Percentiles rank a stretch among this genome's conserved stretches.
These are phyloP conservation scores for Nakaseomyces delphensis DNA, from an alignment of 1,139 yeast genomes.

Conservation along the genomic window DNA sequence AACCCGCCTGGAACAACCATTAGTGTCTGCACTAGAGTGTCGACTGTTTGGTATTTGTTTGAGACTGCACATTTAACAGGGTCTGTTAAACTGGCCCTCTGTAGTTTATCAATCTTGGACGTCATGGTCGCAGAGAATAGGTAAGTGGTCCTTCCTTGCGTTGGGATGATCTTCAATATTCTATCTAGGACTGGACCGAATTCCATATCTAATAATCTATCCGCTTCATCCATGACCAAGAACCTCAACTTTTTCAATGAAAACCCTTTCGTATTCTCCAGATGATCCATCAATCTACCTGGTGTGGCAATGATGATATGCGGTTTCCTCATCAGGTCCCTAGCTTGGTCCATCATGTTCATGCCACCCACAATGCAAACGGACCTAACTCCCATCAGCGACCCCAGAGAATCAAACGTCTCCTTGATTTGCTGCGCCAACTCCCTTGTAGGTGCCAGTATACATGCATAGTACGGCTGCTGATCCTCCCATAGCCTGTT, in stretches of 20 bases:
- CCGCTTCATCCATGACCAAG: conserved; percentile 92
- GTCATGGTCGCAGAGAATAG: conserved; percentile 96
- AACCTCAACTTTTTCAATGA: conserved; percentile 69
- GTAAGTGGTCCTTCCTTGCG: conserved; percentile 62
- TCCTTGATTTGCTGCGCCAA: conserved; percentile 92
- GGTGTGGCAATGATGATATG: conserved; percentile 95
- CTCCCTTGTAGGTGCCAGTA: conserved; percentile 94
- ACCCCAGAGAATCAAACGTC: conserved; percentile 89
- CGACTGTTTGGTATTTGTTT: conserved; percentile 84
- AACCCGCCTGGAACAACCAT: conserved; percentile 90
- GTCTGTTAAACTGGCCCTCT: conserved; percentile 79
- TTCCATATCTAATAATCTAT: conserved; percentile 89
- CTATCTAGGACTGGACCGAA: conserved; percentile 91
- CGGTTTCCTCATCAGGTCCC: conserved; percentile 88
- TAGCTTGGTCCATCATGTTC: conserved; percentile 97
- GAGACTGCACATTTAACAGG: conserved; percentile 92
- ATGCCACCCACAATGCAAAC: conserved; percentile 94
- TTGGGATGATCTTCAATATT: conserved; percentile 77
- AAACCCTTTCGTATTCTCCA: conserved; percentile 91
- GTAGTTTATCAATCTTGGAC: conserved; percentile 85
- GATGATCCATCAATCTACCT: conserved; percentile 90
- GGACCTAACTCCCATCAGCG: conserved; percentile 79
- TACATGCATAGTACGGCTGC: conserved; percentile 79
- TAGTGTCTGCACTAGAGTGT: conserved; percentile 77
- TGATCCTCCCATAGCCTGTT: conserved; percentile 89